Conservation (phyloP, 1,139 yeast species). For the Scheffersomyces lignicola region DNA sequence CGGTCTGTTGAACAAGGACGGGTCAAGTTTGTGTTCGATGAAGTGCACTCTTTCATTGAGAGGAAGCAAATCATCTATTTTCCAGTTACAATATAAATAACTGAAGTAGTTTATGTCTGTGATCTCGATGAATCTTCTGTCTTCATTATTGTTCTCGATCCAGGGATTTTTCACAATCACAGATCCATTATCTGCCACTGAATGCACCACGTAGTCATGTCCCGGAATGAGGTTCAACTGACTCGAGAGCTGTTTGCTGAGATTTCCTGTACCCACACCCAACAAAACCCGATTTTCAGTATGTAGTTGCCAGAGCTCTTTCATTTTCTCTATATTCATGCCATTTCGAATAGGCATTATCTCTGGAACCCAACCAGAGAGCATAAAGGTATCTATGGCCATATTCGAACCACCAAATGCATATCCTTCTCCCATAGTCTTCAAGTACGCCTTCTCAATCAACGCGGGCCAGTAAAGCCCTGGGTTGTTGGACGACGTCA, state of each 20-base stretch:
- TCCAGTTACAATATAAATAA: conserved; percentile 71
- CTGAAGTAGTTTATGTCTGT: conserved; percentile 48
- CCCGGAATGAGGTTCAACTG: conserved; percentile 48
- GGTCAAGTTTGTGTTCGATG: conserved; percentile 10
- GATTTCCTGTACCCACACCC: conserved; percentile 69
- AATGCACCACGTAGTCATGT: conserved; percentile 67
- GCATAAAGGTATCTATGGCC: conserved; percentile 65
- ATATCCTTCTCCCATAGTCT: conserved; percentile 61
- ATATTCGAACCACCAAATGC: conserved; percentile 75
- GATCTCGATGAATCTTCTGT: conserved; percentile 32
- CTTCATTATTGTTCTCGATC: conserved; percentile 14
- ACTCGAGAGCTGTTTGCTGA: conserved; percentile 37
- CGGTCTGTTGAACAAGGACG: conserved; percentile 38
- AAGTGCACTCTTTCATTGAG: conserved; percentile 1
- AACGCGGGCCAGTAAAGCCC: conserved; percentile 65
- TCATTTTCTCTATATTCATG: conserved; percentile 21
- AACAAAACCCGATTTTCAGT: conserved; percentile 40
- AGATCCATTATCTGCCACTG: conserved; percentile 7
- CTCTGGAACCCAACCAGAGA: conserved; percentile 79
- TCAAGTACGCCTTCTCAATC: conserved; percentile 74
- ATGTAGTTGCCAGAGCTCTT: conserved; percentile 33
- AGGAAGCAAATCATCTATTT: conserved; percentile 15
- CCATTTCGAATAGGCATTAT: conserved; percentile 39
- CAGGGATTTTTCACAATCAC: conserved; percentile 35
- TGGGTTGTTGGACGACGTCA: conserved; percentile 42